These are phyloP conservation scores for Sindora glabra DNA, from an alignment of 306 rosid genomes.

Conservation along the genomic window DNA sequence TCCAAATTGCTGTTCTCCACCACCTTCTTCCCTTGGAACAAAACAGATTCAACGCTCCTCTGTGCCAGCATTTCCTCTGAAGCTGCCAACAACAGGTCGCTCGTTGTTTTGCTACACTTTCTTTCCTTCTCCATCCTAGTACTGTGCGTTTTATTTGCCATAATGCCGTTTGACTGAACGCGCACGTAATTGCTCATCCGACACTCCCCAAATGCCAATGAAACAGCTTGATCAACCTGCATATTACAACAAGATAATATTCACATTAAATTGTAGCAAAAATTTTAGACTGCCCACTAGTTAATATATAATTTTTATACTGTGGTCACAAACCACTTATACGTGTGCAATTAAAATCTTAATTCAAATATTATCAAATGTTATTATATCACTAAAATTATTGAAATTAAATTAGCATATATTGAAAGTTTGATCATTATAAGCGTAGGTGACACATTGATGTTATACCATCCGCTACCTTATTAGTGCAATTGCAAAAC, in stretches of 20 bases:
- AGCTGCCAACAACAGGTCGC: slow-evolving; percentile 36
- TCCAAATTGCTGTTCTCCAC: slow-evolving; percentile 53
- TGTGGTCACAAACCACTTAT: too few species aligned
- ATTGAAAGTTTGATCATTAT: too few species aligned
- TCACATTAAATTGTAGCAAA: slow-evolving; percentile 15
- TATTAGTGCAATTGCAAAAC: too few species aligned
- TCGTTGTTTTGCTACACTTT: slow-evolving; percentile 20
- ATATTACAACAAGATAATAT: background rate
- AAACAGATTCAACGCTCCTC: slow-evolving; percentile 63
- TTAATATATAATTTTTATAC: background rate
- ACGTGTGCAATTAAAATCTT: too few species aligned
- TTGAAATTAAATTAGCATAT: too few species aligned
- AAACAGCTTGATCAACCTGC: slow-evolving; percentile 93
- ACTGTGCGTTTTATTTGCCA: slow-evolving; percentile 12
- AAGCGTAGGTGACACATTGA: too few species aligned
- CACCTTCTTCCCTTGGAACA: slow-evolving; percentile 68
- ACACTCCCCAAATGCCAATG: slow-evolving; percentile 77
- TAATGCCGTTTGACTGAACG: slow-evolving; percentile 56
- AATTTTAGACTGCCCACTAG: slow-evolving; percentile 22
- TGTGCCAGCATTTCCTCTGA: slow-evolving; percentile 60
- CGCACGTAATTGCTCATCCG: slow-evolving; percentile 60
- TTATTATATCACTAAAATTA: too few species aligned
- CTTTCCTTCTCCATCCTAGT: background rate
- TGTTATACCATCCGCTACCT: too few species aligned
- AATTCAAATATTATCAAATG: too few species aligned